These are phyloP conservation scores for Myxozyma neotropica DNA, from an alignment of 805 yeast species.

Conservation along the genomic window DNA sequence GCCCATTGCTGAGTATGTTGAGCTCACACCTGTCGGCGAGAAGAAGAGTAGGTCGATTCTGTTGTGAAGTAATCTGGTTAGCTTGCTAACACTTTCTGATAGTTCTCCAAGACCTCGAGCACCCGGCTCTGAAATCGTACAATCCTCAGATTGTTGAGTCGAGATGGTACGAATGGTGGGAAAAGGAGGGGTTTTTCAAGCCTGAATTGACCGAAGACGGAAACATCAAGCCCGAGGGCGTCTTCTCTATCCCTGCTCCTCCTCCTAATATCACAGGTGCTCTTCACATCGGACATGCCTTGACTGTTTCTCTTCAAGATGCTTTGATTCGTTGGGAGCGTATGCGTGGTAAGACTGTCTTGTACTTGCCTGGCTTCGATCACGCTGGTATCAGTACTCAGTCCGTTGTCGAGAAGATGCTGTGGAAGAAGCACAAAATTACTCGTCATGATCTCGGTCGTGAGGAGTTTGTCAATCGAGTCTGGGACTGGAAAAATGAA, in stretches of 20 bases:
- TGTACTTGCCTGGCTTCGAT: conserved; percentile 95
- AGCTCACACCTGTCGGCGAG: conserved; percentile 82
- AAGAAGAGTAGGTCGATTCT: conserved; percentile 57
- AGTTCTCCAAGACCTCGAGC: conserved; percentile 78
- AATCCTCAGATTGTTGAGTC: conserved; percentile 91
- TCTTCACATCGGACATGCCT: conserved; percentile 96
- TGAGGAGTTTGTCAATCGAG: conserved; percentile 81
- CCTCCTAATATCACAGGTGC: conserved; percentile 99
- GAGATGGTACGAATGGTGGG: conserved; percentile 99
- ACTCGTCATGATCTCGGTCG: conserved; percentile 96
- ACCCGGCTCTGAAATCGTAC: conserved; percentile 91
- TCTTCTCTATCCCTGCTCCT: conserved; percentile 93
- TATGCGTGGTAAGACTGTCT: conserved; percentile 94
- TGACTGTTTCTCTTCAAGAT: conserved; percentile 94
- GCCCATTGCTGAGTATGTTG: conserved; percentile 79
- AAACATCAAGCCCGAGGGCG: conserved; percentile 74
- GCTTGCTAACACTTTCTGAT: background rate
- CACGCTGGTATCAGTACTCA: conserved; percentile 99
- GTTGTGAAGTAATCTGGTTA: no score
- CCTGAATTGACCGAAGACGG: conserved; percentile 84
- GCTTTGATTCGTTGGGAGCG: conserved; percentile 89
- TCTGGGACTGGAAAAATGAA: conserved; percentile 98
- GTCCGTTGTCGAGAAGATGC: conserved; percentile 94
- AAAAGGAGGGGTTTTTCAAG: conserved; percentile 77
- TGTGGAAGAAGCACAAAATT: conserved; percentile 83